Evolutionary conservation across 768 basidiomycete genomes (phyloP).

Genomic region (Lactarius psammicola): DNA sequence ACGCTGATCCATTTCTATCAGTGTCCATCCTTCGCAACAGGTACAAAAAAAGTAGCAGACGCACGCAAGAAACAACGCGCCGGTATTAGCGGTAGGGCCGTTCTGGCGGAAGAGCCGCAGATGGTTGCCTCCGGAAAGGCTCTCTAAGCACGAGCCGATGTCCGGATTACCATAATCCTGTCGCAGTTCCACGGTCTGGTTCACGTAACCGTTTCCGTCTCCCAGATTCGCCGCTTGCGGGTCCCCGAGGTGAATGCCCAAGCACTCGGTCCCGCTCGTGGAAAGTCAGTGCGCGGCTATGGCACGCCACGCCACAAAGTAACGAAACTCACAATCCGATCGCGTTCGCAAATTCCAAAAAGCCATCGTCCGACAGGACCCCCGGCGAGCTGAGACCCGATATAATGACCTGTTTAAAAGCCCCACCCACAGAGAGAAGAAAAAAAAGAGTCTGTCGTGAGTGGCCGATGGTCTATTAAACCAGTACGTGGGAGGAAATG

Average conservation of each 20-base stretch:
- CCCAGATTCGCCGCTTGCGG: conserved; percentile 47
- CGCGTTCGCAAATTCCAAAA: conserved; percentile 23
- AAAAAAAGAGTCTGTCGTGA: neutral
- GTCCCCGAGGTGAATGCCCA: conserved; percentile 37
- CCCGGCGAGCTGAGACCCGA: conserved; percentile 22
- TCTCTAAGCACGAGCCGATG: conserved; percentile 45
- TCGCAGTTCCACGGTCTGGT: conserved; percentile 47
- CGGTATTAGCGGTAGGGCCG: conserved; percentile 34
- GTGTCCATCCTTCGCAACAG: neutral
- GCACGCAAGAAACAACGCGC: conserved; percentile 39
- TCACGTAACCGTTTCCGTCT: conserved; percentile 45
- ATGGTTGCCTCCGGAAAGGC: conserved; percentile 31
- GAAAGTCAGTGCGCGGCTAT: neutral
- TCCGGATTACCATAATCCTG: conserved; percentile 43
- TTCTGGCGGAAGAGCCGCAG: conserved; percentile 34
- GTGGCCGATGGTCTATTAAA: neutral
- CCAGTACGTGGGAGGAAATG: neutral
- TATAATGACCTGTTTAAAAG: conserved; percentile 20
- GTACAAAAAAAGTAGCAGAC: conserved; percentile 21
- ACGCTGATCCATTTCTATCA: conserved; percentile 24
- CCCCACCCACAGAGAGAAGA: neutral
- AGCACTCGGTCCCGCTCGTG: conserved; percentile 32
- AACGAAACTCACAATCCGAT: conserved; percentile 26
- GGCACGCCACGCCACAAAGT: neutral
- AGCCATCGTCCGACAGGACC: conserved; percentile 25